A percentile compares a stretch with the other conserved stretches of the same genome.
Evolutionary conservation across 2,329 filamentous ascomycete species (phyloP).

Genomic region (Colletotrichum sp.): DNA sequence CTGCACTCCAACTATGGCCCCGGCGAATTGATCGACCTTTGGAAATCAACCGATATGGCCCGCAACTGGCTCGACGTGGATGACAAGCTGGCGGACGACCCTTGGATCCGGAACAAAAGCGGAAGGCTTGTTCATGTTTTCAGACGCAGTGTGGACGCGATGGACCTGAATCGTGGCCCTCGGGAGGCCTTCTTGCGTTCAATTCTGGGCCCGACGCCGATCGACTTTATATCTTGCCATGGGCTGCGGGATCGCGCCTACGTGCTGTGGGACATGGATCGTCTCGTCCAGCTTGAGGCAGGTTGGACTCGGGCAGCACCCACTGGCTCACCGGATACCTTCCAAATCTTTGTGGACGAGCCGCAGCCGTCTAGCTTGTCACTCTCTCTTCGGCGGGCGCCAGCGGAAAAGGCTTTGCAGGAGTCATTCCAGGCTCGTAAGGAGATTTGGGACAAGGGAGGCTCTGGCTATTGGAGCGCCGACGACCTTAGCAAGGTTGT

Average conservation of each 20-base stretch:
- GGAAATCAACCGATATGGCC: rapidly evolving
- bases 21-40: rapidly evolving
- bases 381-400: no score
- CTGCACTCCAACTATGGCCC: background rate
- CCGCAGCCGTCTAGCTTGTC: no score
- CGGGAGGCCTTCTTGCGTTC: background rate
- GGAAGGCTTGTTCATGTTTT: rapidly evolving
- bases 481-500: background rate
- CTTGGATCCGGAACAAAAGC: rapidly evolving
- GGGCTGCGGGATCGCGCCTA: background rate
- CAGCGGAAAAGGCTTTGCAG: background rate
- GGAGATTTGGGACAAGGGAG: background rate
- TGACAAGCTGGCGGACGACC: background rate
- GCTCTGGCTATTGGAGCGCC: background rate
- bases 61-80: background rate
- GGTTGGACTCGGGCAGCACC: rapidly evolving
- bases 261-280: background rate
- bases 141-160: rapidly evolving
- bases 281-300: background rate
- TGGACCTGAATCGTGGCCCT: rapidly evolving
- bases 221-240: background rate
- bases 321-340: rapidly evolving
- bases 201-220: background rate
- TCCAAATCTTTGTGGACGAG: background rate
- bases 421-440: background rate